A percentile compares a stretch with the other conserved stretches of the same genome.
Evolutionary conservation across 257 asterid genomes (phyloP).

Genomic region (Linaria vulgaris): DNA sequence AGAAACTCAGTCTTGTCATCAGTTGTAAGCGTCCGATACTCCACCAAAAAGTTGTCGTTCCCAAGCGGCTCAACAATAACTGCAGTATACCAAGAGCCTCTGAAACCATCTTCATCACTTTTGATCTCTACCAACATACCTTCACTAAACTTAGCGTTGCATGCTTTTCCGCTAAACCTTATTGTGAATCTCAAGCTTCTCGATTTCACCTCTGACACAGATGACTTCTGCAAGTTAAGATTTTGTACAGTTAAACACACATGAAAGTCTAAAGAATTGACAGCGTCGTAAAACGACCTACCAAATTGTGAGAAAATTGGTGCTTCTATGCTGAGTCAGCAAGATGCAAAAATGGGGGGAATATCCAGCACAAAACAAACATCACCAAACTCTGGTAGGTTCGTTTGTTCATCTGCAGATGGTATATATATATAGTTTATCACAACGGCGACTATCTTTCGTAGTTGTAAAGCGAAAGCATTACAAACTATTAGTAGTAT

Average conservation of each 20-base stretch:
- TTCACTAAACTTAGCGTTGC: slow-evolving; percentile 26
- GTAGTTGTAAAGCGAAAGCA: not conserved
- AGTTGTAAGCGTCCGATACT: slow-evolving; percentile 37
- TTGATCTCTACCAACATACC: slow-evolving; percentile 59
- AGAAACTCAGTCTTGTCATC: slow-evolving; percentile 37
- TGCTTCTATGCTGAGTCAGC: slow-evolving; percentile 13
- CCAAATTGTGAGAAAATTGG: slow-evolving; percentile 13
- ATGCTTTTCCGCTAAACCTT: slow-evolving; percentile 27
- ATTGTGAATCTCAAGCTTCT: slow-evolving; percentile 40
- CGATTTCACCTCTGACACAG: slow-evolving; percentile 30
- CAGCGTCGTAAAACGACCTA: slow-evolving; percentile 3
- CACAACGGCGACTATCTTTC: not conserved
- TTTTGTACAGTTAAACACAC: slow-evolving; percentile 1
- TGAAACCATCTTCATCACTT: slow-evolving; percentile 31
- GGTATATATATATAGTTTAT: not conserved
- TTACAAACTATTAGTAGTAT: too few relatives aligned
- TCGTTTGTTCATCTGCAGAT: too few relatives aligned
- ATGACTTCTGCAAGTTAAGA: slow-evolving; percentile 34
- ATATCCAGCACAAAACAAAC: not conserved
- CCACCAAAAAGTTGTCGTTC: slow-evolving; percentile 41
- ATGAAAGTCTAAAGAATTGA: not conserved
- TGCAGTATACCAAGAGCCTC: slow-evolving; percentile 50
- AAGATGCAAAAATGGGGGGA: not conserved
- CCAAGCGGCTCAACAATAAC: slow-evolving; percentile 35
- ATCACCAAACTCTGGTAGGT: not conserved